phyloP scores from a whole-genome alignment of 176 grass and related monocot species.

The Chloris gayana region DNA sequence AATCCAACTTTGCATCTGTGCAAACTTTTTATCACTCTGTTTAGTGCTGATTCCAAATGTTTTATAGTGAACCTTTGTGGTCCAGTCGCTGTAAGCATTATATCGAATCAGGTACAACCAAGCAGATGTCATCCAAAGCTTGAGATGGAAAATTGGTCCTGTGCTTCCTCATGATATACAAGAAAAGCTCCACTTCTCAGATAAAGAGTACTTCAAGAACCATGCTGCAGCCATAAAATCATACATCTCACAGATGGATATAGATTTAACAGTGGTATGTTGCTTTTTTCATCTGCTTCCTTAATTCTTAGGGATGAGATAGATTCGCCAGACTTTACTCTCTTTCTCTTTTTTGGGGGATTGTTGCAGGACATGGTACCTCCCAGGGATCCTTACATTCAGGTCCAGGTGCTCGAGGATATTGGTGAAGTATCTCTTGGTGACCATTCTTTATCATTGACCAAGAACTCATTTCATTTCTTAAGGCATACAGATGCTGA shows the following conservation, averaged over 20 bases:
- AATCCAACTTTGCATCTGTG: not conserved
- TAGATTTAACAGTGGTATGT: slow-evolving; percentile 94
- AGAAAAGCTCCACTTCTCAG: slow-evolving; percentile 81
- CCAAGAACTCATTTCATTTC: too few relatives aligned
- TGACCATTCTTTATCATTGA: slow-evolving; percentile 82
- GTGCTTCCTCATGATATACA: slow-evolving; percentile 97
- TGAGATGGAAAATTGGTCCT: slow-evolving; percentile 88
- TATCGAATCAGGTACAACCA: slow-evolving; percentile 67
- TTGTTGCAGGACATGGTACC: slow-evolving; percentile 82
- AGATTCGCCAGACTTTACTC: slow-evolving; percentile 1
- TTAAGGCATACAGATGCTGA: too few relatives aligned
- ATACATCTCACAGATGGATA: slow-evolving; percentile 85
- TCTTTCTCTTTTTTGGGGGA: slow-evolving; percentile 1
- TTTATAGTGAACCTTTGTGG: not conserved
- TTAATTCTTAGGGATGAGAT: not conserved
- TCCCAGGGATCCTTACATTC: slow-evolving; percentile 95
- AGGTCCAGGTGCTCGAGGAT: slow-evolving; percentile 77
- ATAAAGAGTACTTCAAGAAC: slow-evolving; percentile 92
- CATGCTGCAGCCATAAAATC: slow-evolving; percentile 72
- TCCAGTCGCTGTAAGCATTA: not conserved
- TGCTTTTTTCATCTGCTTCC: slow-evolving; percentile 19
- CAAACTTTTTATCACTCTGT: not conserved
- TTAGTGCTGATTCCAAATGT: slow-evolving; percentile 5
- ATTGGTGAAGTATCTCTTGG: slow-evolving; percentile 94
- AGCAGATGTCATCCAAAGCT: slow-evolving; percentile 86